Evolutionary conservation across 2,329 filamentous ascomycete genomes (phyloP).

Genomic region (Colletotrichum tanaceti): DNA sequence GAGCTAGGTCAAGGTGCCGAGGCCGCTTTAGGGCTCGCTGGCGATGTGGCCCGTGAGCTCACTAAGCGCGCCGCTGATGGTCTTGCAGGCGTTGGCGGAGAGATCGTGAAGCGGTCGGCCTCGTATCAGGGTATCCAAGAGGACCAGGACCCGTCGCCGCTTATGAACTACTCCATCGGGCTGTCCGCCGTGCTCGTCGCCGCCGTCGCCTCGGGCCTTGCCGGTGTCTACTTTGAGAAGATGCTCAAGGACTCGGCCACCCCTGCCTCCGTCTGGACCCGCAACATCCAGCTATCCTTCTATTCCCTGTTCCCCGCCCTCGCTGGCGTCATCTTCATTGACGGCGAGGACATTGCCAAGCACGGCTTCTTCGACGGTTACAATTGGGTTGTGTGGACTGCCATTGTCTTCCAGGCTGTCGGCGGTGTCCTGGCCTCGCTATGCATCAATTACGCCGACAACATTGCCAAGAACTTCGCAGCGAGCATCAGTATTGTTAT

Average conservation of each 20-base stretch:
- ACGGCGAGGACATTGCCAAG: conserved; percentile 84
- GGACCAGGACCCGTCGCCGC: conserved; percentile 62
- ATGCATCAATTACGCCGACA: conserved; percentile 85
- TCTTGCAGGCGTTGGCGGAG: conserved; percentile 45
- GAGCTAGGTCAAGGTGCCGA: conserved; percentile 71
- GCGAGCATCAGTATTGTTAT: conserved; percentile 92
- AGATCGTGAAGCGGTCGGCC: conserved; percentile 74
- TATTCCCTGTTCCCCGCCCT: conserved; percentile 93
- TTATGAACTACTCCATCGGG: conserved; percentile 83
- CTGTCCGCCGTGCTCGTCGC: conserved; percentile 81
- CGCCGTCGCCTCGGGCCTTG: conserved; percentile 83
- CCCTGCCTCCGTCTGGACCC: conserved; percentile 81
- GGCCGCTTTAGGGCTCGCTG: too few species aligned
- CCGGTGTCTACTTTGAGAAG: conserved; percentile 90
- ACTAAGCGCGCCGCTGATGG: conserved; percentile 60
- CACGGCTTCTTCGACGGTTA: conserved; percentile 96
- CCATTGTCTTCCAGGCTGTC: conserved; percentile 83
- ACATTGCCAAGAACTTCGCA: conserved; percentile 93
- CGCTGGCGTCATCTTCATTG: conserved; percentile 86
- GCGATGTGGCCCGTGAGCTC: conserved; percentile 62
- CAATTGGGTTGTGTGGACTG: conserved; percentile 89
- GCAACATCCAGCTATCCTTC: conserved; percentile 93
- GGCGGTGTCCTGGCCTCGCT: conserved; percentile 83
- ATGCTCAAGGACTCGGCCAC: conserved; percentile 86
- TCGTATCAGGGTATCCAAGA: conserved; percentile 90